Conservation (phyloP, 2,329 filamentous ascomycete genomes). For the Scorias spongiosa region DNA sequence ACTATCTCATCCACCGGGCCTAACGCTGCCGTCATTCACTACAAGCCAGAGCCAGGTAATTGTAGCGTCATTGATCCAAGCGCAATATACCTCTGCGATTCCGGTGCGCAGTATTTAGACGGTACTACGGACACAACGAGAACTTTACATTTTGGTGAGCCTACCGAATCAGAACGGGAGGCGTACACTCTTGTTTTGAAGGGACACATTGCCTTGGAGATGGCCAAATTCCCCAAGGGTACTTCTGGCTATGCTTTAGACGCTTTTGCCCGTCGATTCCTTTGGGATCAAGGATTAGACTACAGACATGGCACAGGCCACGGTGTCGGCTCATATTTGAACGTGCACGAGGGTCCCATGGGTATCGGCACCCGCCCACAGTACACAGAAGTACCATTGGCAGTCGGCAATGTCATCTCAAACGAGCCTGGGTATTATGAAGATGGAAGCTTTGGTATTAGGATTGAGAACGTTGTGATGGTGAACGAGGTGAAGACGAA, state of each 20-base stretch:
- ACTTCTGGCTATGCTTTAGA: slow-evolving; percentile 90
- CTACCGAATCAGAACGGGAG: slow-evolving; percentile 68
- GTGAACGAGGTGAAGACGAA: slow-evolving; percentile 77
- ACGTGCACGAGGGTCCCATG: slow-evolving; percentile 94
- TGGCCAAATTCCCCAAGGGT: slow-evolving; percentile 80
- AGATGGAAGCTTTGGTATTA: slow-evolving; percentile 84
- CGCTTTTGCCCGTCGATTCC: slow-evolving; percentile 69
- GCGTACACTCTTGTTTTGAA: slow-evolving; percentile 91
- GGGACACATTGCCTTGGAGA: slow-evolving; percentile 78
- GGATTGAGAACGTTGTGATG: slow-evolving; percentile 92
- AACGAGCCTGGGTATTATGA: slow-evolving; percentile 95
- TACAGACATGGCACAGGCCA: slow-evolving; percentile 95
- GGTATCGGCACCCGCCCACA: slow-evolving; percentile 86
- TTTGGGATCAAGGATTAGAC: slow-evolving; percentile 88
- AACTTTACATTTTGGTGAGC: slow-evolving; percentile 80
- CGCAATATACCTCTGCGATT: slow-evolving; percentile 87
- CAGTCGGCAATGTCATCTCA: slow-evolving; percentile 87
- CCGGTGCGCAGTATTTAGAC: slow-evolving; percentile 88
- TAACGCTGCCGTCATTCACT: slow-evolving; percentile 91
- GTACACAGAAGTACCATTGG: slow-evolving; percentile 77
- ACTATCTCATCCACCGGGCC: slow-evolving; percentile 92
- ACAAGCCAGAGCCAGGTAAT: slow-evolving; percentile 69
- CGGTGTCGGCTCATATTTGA: slow-evolving; percentile 85
- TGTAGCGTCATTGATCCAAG: slow-evolving; percentile 74
- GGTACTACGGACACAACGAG: slow-evolving; percentile 93